Evolutionary conservation across 208 protist species (phyloP), one percentile per base, ranked within the genome.

Genomic region (Trypanosoma avium): DNA sequence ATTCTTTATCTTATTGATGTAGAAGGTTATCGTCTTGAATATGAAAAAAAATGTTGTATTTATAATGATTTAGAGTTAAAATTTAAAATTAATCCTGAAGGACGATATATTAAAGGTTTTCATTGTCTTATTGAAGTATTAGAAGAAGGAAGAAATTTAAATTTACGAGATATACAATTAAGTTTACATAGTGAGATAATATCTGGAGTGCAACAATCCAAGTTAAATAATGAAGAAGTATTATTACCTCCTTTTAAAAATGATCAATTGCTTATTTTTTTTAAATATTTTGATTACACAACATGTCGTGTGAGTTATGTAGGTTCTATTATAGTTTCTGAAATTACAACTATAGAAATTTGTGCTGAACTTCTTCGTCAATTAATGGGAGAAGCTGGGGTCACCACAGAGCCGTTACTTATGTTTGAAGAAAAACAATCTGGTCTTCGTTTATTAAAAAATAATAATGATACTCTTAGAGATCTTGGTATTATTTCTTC

Each of bases 231-330:
- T 42, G 47, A 12, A 33, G 24, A 67, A 27, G 65, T 56, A 47
- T 24, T 54, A 21, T 72, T 90, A 21, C 52, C 79, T 9, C 4
- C 55, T 43, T 35, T 75, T 45, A 71, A 68, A 15, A 58, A 67
- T 30, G 75, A 80, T 53, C 75, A 77, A 59, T 50, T 75, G 10
- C 63, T 93, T 29, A 24, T 93, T 24, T 89, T 93, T 61, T 82
- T 93, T 62, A 93, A 93, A 67, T 87, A 79, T 56, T 93, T 85
- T 64, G 76, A 93, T 69, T 75, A 73, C 75, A 42, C 61, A 10
- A 78, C 75, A 29, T 72, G 79, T 56, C 71, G 74, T 24, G 36
- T 90, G 13, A 73, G 67, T 29, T 93, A 87, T 71, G 45, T 82
- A 8, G 81, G 87, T 27, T 80, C 74, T n/a, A 70, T 71, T 0